phyloP scores from a whole-genome alignment of 225 moss, liverwort and hornwort species.

The Bryoerythrophyllum caledonicum region DNA sequence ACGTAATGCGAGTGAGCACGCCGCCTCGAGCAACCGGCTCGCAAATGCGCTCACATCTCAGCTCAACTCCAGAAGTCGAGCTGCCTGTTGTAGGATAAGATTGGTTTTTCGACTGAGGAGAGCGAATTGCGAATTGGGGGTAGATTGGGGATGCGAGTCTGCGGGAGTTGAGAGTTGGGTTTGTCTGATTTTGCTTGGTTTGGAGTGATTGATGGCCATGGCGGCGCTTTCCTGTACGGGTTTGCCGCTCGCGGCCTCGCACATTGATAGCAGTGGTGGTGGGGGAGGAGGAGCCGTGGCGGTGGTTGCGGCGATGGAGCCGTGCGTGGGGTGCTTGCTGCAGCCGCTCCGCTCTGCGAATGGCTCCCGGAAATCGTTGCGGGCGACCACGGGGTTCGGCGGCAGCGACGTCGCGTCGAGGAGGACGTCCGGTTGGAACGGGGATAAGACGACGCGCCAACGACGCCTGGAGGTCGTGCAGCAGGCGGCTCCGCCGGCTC shows the following conservation, averaged over 20 bases:
- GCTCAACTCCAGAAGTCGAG: too few species aligned
- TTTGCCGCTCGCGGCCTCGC: slow-evolving; percentile 29
- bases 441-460: slow-evolving; percentile 32
- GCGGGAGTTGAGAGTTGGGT: slow-evolving; percentile 12
- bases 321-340: slow-evolving; percentile 36
- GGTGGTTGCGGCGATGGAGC: slow-evolving; percentile 26
- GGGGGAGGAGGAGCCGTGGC: slow-evolving; percentile 27
- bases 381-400: slow-evolving; percentile 22
- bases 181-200: neutral
- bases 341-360: neutral
- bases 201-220: slow-evolving; percentile 31
- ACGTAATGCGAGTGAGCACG: neutral
- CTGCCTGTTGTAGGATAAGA: too few species aligned
- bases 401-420: too few species aligned
- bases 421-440: slow-evolving; percentile 17
- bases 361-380: slow-evolving; percentile 20
- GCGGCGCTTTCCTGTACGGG: slow-evolving; percentile 44
- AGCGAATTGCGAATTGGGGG: neutral
- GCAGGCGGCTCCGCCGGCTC: slow-evolving; percentile 39
- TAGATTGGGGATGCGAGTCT: slow-evolving; percentile 25
- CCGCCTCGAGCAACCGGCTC: too few species aligned
- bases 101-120: too few species aligned
- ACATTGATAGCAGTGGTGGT: slow-evolving; percentile 8
- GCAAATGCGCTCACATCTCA: too few species aligned
- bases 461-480: slow-evolving; percentile 40